These are phyloP conservation scores for Lyophyllum atratum DNA, from an alignment of 768 basidiomycete genomes.

Conservation along the genomic window DNA sequence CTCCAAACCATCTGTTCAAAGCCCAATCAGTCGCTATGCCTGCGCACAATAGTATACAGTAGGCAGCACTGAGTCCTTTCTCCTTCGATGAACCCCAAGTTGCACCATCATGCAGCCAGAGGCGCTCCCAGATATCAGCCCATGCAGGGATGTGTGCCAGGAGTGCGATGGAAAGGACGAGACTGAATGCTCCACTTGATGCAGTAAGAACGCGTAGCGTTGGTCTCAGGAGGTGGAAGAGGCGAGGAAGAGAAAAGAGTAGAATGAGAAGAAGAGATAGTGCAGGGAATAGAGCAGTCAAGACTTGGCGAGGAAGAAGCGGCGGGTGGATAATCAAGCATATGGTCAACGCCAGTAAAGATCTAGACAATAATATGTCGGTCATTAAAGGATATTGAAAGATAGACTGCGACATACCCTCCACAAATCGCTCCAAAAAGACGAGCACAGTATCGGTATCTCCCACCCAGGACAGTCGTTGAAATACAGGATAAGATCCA, in stretches of 20 bases:
- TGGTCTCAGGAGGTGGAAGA: slow-evolving; percentile 45
- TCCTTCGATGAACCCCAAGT: slow-evolving; percentile 59
- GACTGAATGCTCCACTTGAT: slow-evolving; percentile 58
- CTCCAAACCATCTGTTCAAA: slow-evolving; percentile 55
- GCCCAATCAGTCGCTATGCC: slow-evolving; percentile 58
- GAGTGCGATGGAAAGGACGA: slow-evolving; percentile 54
- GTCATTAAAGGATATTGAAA: slow-evolving; percentile 4
- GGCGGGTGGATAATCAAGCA: slow-evolving; percentile 23
- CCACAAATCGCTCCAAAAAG: slow-evolving; percentile 51
- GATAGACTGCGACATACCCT: slow-evolving; percentile 43
- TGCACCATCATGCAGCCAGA: slow-evolving; percentile 50
- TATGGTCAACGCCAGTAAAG: slow-evolving; percentile 15
- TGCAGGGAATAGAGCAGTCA: slow-evolving; percentile 42
- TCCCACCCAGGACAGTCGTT: slow-evolving; percentile 50
- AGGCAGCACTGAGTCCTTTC: slow-evolving; percentile 60
- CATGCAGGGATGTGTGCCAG: slow-evolving; percentile 51
- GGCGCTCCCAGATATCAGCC: slow-evolving; percentile 64
- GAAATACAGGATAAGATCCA: slow-evolving; percentile 57
- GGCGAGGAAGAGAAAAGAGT: slow-evolving; percentile 45
- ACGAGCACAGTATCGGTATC: slow-evolving; percentile 56
- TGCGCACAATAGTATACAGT: slow-evolving; percentile 47
- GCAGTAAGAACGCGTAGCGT: slow-evolving; percentile 53
- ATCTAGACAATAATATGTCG: slow-evolving; percentile 31
- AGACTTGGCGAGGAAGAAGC: slow-evolving; percentile 42
- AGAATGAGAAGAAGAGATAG: slow-evolving; percentile 39